Percentiles rank a stretch among this genome's conserved stretches.
Conservation (phyloP, 495 filamentous ascomycete genomes). For the Penicillium egyptiacum region DNA sequence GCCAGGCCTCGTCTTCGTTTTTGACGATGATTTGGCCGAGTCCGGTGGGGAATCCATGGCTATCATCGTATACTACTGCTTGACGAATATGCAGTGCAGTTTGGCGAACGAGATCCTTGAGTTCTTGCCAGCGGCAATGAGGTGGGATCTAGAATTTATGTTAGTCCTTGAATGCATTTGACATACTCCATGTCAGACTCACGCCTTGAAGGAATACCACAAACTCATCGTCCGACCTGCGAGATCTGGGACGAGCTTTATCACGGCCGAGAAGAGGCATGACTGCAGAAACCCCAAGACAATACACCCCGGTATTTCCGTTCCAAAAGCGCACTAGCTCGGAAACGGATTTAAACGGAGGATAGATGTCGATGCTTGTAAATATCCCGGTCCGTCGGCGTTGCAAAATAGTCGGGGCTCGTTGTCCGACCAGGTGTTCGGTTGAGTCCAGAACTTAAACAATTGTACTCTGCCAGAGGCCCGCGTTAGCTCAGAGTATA, state of each 20-base stretch:
- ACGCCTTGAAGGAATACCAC: constrained; percentile 51
- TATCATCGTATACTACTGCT: constrained; percentile 50
- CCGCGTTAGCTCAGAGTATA: constrained; percentile 3
- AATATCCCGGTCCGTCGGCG: constrained; percentile 10
- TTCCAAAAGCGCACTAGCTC: constrained; percentile 5
- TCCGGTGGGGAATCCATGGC: constrained; percentile 46
- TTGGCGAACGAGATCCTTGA: constrained; percentile 50
- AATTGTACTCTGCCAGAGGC: constrained; percentile 2
- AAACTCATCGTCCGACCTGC: constrained; percentile 47
- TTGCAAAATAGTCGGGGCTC: constrained; percentile 25
- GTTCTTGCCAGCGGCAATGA: constrained; percentile 52
- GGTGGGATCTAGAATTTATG: constrained; percentile 39
- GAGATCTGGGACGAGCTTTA: constrained; percentile 34
- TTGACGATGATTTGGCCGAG: constrained; percentile 51
- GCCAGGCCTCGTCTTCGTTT: constrained; percentile 50
- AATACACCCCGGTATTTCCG: not conserved
- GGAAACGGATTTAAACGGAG: not conserved
- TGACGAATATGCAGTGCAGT: constrained; percentile 50
- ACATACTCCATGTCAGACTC: constrained; percentile 15
- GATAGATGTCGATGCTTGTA: constrained; percentile 4
- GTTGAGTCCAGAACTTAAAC: constrained; percentile 17
- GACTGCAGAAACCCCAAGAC: constrained; percentile 4
- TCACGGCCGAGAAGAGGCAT: constrained; percentile 39
- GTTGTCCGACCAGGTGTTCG: constrained; percentile 19
- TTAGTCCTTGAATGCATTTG: constrained; percentile 8